Evolutionary conservation across 352 stramenopile genomes (phyloP).

Genomic region (Globisporangium yorkense): DNA sequence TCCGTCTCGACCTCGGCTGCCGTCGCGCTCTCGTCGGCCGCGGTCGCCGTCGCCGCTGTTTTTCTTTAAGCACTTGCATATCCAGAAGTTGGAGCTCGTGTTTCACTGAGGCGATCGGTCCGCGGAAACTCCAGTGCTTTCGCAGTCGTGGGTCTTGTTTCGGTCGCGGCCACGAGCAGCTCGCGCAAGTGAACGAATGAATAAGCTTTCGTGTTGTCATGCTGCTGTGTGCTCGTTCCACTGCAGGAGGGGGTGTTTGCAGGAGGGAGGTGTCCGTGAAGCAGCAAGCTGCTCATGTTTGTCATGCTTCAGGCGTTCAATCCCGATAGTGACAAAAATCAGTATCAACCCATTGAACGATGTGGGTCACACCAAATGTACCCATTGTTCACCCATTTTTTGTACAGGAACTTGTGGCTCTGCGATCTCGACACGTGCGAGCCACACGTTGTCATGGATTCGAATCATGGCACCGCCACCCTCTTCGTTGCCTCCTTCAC

Average conservation of each 20-base stretch:
- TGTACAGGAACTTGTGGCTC: neutral
- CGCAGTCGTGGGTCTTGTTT: too few relatives aligned
- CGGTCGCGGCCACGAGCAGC: too few relatives aligned
- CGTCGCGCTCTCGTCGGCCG: neutral
- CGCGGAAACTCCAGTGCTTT: too few relatives aligned
- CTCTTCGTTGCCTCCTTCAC: neutral
- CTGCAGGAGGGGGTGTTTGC: too few relatives aligned
- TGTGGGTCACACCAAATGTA: neutral
- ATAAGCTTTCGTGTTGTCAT: too few relatives aligned
- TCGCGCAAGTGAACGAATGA: too few relatives aligned
- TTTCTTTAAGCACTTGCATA: neutral
- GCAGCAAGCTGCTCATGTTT: neutral
- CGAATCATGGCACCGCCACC: neutral
- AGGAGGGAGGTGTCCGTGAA: too few relatives aligned
- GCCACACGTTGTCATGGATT: neutral
- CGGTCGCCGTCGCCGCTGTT: neutral
- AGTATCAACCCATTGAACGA: neutral
- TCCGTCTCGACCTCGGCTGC: neutral
- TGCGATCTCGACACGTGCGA: neutral
- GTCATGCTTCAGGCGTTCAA: neutral
- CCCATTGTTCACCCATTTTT: neutral
- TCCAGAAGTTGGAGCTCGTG: too few relatives aligned
- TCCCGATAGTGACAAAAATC: neutral
- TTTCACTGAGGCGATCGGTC: too few relatives aligned
- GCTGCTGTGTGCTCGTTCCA: too few relatives aligned